Percentiles rank a stretch among this genome's conserved stretches.
Conservation (phyloP, 306 rosid species). For the Dalbergia cultrata region DNA sequence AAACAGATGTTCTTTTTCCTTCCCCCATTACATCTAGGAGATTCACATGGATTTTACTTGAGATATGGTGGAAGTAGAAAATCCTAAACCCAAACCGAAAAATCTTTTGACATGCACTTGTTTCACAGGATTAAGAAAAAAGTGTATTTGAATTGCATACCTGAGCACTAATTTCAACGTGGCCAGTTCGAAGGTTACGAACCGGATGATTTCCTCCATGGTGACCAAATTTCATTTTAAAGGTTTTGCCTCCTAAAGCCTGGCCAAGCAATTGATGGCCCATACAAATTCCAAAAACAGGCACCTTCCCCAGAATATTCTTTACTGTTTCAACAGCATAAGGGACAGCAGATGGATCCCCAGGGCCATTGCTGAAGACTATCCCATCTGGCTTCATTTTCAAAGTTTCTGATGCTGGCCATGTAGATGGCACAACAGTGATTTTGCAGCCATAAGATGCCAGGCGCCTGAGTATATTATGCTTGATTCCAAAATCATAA, state of each 20-base stretch:
- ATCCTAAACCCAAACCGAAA: no score
- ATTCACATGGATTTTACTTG: not conserved
- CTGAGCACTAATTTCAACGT: conserved; percentile 96
- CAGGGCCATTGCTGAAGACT: conserved; percentile 96
- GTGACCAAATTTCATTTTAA: conserved; percentile 98
- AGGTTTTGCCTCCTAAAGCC: conserved; percentile 96
- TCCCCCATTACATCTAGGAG: not conserved
- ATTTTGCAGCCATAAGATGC: conserved; percentile 93
- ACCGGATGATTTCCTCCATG: conserved; percentile 99
- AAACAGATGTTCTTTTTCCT: not conserved
- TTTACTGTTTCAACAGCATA: conserved; percentile 92
- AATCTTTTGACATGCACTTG: not conserved
- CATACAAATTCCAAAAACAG: conserved; percentile 98
- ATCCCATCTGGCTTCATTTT: conserved; percentile 92
- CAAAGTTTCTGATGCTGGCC: conserved; percentile 88
- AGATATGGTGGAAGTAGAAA: no score
- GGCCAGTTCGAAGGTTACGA: conserved; percentile 74
- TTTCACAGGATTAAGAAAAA: not conserved
- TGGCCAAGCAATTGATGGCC: conserved; percentile 97
- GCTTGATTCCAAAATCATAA: conserved; percentile 97
- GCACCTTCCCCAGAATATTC: conserved; percentile 80
- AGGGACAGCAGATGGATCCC: conserved; percentile 97
- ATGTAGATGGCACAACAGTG: conserved; percentile 89
- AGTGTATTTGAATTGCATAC: conserved; percentile 47
- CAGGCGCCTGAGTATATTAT: conserved; percentile 86